Conservation (phyloP, 148 eudicot species). For the Beta vulgaris region DNA sequence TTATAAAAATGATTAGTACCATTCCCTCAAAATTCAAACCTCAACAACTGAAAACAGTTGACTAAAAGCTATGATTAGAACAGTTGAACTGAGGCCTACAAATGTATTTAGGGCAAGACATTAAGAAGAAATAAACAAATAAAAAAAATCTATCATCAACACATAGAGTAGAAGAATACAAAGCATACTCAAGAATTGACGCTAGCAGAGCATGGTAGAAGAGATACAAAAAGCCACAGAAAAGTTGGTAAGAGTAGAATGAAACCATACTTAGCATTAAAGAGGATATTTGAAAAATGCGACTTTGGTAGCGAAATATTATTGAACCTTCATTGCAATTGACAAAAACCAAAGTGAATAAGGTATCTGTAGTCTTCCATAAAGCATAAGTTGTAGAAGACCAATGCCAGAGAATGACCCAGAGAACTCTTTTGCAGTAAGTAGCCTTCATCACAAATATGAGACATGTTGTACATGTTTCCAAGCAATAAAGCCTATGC, state of each 20-base stretch:
- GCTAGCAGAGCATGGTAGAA: neutral
- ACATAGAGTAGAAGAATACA: neutral
- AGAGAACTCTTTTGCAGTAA: neutral
- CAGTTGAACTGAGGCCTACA: neutral
- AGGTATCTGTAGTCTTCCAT: neutral
- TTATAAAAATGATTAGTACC: constrained; percentile 38
- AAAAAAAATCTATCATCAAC: neutral
- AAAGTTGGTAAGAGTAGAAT: neutral
- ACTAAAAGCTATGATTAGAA: neutral
- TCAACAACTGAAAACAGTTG: neutral
- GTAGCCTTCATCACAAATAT: neutral
- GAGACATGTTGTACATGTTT: no score
- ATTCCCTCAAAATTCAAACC: constrained; percentile 12
- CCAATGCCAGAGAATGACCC: neutral
- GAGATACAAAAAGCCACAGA: neutral
- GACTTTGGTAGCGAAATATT: neutral
- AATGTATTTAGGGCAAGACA: neutral
- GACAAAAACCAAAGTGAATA: neutral
- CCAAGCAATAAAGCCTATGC: no score
- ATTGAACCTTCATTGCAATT: neutral
- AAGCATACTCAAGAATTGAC: neutral
- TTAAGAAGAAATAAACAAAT: neutral
- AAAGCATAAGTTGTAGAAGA: neutral
- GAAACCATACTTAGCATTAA: no score
- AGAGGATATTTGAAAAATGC: neutral